Evolutionary conservation across 1,284 basidiomycete species (phyloP), one percentile per base, ranked within the genome.

Genomic region (Ceratobasidium sp.): DNA sequence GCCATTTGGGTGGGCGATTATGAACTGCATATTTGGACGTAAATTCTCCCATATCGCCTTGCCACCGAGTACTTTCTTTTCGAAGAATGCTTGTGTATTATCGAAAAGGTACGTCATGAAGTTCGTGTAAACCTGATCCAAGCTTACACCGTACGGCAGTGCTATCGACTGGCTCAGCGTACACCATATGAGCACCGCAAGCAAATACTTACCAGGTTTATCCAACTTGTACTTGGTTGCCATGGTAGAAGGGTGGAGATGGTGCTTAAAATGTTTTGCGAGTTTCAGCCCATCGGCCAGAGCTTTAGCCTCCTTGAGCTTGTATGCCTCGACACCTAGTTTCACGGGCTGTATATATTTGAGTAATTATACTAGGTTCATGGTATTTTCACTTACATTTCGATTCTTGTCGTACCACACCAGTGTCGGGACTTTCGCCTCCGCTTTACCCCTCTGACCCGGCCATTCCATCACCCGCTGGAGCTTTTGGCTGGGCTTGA

Each of bases 1-100:
- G 14, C 64, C 64, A 24, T 66, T 66, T 9, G 64, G 64, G n/a
- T 66, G 64, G n/a, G 64, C 64, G 4, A 66, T 24, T 2, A 66
- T 50, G 22, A 66, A 33, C 14, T 14, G 41, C 48, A 66, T 66
- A 5, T 8, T 24, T 7, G 31, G 64, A 1, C 14, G n/a, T 7
- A 66, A 19, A 29, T 53, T 33, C 6, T 66, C 31, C 64, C 64
- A 66, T 11, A 11, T 41, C 36, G 36, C 4, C 41, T 41, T 36
- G 5, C 11, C n/a, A 1, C 31, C 22, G 1, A 29, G 29, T 15
- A 41, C 29, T 15, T 50, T 47, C 24, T 54, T 29, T 8, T 66
- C 50, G 31, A 53, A 66, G n/a, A 66, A 66, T n/a, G 27, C n/a
- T 14, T 51, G 14, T 7, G 64, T 66, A 29, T 66, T 48, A 22